Base-by-base conservation (phyloP, 805 yeast species). In the Starmerella davenportii region DNA sequence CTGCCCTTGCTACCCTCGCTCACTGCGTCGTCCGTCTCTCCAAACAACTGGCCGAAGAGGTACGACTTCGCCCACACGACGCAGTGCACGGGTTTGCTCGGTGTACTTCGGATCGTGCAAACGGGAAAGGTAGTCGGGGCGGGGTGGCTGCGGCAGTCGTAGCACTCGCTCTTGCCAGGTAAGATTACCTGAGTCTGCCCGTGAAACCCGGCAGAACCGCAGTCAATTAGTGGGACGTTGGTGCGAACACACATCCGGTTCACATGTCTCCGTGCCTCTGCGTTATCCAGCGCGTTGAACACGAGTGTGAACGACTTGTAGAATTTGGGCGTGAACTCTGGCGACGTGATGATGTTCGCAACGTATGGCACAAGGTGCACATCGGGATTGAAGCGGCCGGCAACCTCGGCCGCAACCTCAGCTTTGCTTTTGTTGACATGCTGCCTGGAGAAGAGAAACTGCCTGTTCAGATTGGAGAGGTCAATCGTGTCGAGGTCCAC, bases 11-110 rank as follows among this genome's bases (percentile, higher is more conserved):
- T 63, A 41, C 78, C 65, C 34, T 70, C 74, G 25, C 75, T 68
- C 49, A 77, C 85, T 18, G 69, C 70, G 33, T 68, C 64, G 5
- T 57, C 64, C 4, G 48, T 54, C 9, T 54, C 53, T 20, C 65
- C 67, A 27, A 84, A 87, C 28, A 90, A 62, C 52, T 82, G 92
- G 19, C 71, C 66, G 53, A 90, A 84, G 37, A 90, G 59, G 52
- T 81, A 92, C 49, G 79, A 81, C 54, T 90, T 90, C 7, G 95
- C 93, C 99, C 99, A 90, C 1, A 92, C 93, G 20, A 90, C 76
- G 56, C 95, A 84, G 54, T 90, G 99, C 4, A 90, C 76, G 0
- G 95, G 95, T 53, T 79, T 84, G 0, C 94, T 80, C 0, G 99
- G 99, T 0, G 98, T 90, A 4, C 95, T 81, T 46, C 99, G 66